Evolutionary conservation across 1,139 yeast species (phyloP).

Genomic region (Entelexis sorbosivorans): DNA sequence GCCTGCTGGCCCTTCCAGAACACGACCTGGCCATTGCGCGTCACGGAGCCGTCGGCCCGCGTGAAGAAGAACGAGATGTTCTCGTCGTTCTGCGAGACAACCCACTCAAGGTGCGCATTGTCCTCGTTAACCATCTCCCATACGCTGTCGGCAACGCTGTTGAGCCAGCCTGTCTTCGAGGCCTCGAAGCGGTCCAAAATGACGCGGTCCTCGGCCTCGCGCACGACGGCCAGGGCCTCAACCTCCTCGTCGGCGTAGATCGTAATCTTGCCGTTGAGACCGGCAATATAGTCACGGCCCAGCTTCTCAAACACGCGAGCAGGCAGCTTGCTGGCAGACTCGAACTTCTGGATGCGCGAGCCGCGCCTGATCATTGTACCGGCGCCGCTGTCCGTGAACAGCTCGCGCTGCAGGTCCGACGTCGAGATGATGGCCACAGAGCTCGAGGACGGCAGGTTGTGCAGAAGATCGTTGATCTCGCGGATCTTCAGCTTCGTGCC

Average conservation of each 20-base stretch:
- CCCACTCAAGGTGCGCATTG: constrained; percentile 68
- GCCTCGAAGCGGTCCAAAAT: constrained; percentile 78
- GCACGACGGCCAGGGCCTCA: constrained; percentile 83
- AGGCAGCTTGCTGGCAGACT: constrained; percentile 47
- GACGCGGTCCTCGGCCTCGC: constrained; percentile 40
- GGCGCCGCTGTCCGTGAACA: constrained; percentile 97
- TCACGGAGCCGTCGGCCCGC: constrained; percentile 87
- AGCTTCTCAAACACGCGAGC: constrained; percentile 61
- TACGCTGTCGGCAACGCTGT: constrained; percentile 90
- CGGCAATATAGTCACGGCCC: constrained; percentile 51
- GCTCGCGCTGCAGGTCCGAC: constrained; percentile 87
- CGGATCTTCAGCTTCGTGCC: constrained; percentile 95
- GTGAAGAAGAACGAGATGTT: constrained; percentile 87
- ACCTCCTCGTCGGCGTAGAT: constrained; percentile 93
- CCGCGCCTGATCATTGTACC: constrained; percentile 98
- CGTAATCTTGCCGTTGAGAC: constrained; percentile 55
- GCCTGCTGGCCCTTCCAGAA: constrained; percentile 75
- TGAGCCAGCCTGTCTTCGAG: constrained; percentile 89
- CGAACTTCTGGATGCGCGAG: constrained; percentile 66
- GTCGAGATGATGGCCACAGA: constrained; percentile 96
- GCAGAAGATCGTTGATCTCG: constrained; percentile 87
- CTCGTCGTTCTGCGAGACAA: constrained; percentile 79
- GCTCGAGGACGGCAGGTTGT: constrained; percentile 89
- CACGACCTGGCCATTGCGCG: constrained; percentile 76
- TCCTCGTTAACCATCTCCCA: constrained; percentile 75